These are phyloP conservation scores for Blastobotrys robertii DNA, from an alignment of 805 yeast species.

Conservation along the genomic window DNA sequence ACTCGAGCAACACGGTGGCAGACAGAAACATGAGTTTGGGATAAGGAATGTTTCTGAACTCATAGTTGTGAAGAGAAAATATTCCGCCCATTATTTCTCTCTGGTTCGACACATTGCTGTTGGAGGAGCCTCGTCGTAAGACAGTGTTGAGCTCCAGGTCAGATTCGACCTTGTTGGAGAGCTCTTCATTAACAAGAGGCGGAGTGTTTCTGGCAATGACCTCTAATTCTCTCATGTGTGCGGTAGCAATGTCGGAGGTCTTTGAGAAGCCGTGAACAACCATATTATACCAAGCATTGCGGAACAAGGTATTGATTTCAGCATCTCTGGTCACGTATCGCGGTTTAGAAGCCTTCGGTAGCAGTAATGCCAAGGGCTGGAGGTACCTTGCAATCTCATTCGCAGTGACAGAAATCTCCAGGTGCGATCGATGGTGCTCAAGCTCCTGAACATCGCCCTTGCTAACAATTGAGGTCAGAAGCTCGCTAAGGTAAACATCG, in stretches of 20 bases:
- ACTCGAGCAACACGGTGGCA: constrained; percentile 70
- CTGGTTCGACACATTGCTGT: constrained; percentile 68
- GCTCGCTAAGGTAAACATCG: constrained; percentile 49
- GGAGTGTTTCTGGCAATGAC: constrained; percentile 82
- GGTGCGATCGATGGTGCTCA: constrained; percentile 68
- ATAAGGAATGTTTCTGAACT: constrained; percentile 47
- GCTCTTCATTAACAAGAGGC: constrained; percentile 71
- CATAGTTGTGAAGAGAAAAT: constrained; percentile 41
- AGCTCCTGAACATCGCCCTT: constrained; percentile 70
- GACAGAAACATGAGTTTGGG: constrained; percentile 83
- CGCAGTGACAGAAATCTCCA: constrained; percentile 37
- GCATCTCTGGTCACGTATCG: constrained; percentile 40
- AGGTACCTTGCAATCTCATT: constrained; percentile 55
- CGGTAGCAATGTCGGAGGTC: constrained; percentile 43
- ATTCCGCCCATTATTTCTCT: constrained; percentile 31
- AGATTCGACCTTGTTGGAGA: constrained; percentile 79
- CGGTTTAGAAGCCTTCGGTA: constrained; percentile 47
- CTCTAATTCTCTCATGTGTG: constrained; percentile 41
- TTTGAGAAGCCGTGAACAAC: constrained; percentile 72
- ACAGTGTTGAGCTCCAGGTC: constrained; percentile 88
- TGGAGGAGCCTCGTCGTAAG: constrained; percentile 79
- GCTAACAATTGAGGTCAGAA: constrained; percentile 56
- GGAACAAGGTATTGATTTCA: constrained; percentile 48
- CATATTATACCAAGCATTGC: constrained; percentile 91
- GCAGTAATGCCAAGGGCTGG: constrained; percentile 62